Evolutionary conservation across 2,329 filamentous ascomycete species (phyloP), one percentile per base, ranked within the genome.

Genomic region (Fusarium liriodendri): DNA sequence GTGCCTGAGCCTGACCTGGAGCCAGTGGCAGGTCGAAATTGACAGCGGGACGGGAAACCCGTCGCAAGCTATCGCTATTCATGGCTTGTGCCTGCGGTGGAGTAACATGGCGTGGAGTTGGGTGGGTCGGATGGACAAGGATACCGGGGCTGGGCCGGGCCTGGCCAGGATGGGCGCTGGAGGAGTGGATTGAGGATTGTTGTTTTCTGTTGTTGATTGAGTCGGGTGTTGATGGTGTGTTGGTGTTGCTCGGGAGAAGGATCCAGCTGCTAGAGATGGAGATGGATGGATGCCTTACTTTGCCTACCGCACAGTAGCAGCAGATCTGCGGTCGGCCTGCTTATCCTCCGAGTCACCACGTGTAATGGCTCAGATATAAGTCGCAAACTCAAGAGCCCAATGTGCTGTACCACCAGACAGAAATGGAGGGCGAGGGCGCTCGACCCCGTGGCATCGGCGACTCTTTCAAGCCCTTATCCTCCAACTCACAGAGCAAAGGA

Each of bases 41-140:
- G 76, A 76, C 61, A 73, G 75, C 67, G 64, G 69, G 71, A 75
- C 68, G 67, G 68, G 66, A 62, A 71, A 60, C 71, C 73, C 73
- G 73, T 75, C 69, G 75, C 68, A 70, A 78, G 76, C 76, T 77
- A 76, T 76, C 74, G 67, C 72, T 78, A 61, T 76, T 77, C 76
- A 78, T 77, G 75, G 73, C 69, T 74, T 71, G 64, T 72, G 75
- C 66, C 69, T 71, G 54, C 61, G 50, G 76, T 78, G 76, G 76
- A 78, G 76, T 68, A 77, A 71, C 75, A 78, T 78, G 71, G 73
- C 75, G 75, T 74, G 73, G 70, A 69, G 69, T 62, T 33, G 65
- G 38, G 74, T 77, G 76, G 76, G 74, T 58, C 76, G 64, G 66
- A 57, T 52, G 38, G 64, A 69, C 76, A 78, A 66, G 76, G 76